Conservation (phyloP, 2,329 filamentous ascomycete species). For the Trichoderma harzianum region DNA sequence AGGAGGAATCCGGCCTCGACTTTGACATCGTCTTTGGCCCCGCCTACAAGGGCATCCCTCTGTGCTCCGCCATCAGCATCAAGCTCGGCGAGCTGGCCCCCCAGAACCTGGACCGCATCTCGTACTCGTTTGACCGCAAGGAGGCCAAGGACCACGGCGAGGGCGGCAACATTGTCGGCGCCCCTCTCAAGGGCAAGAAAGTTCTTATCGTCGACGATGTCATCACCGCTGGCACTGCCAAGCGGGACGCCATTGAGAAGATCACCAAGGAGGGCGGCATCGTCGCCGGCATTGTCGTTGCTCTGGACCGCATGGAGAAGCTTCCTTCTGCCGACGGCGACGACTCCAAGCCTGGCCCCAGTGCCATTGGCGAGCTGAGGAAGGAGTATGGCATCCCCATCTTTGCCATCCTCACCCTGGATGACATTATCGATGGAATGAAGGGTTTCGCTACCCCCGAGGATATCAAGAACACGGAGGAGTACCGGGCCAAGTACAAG, state of each 20-base stretch:
- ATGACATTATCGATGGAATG: slow-evolving; percentile 74
- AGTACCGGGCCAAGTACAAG: slow-evolving; percentile 67
- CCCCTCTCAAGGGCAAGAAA: slow-evolving; percentile 76
- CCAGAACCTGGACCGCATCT: slow-evolving; percentile 62
- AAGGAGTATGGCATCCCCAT: slow-evolving; percentile 83
- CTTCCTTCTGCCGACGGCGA: slow-evolving; percentile 62
- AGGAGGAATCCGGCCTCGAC: slow-evolving; percentile 42
- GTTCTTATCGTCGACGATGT: slow-evolving; percentile 95
- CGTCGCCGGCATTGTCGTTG: slow-evolving; percentile 83
- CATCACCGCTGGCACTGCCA: slow-evolving; percentile 90
- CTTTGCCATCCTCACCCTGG: slow-evolving; percentile 75
- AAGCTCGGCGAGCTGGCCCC: slow-evolving; percentile 70
- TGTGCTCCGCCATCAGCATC: slow-evolving; percentile 74
- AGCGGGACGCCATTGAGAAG: slow-evolving; percentile 86
- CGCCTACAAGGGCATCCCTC: slow-evolving; percentile 94
- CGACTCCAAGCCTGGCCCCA: slow-evolving; percentile 66
- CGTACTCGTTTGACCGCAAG: slow-evolving; percentile 93
- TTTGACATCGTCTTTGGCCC: slow-evolving; percentile 91
- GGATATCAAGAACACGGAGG: slow-evolving; percentile 65
- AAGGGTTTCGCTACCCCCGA: slow-evolving; percentile 58
- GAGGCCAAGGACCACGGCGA: slow-evolving; percentile 96
- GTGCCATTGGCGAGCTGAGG: slow-evolving; percentile 81
- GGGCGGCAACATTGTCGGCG: slow-evolving; percentile 88
- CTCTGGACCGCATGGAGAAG: slow-evolving; percentile 84
- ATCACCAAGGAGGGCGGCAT: slow-evolving; percentile 81